Conservation (phyloP, 1,139 yeast species). For the Eremothecium cymbalariae region DNA sequence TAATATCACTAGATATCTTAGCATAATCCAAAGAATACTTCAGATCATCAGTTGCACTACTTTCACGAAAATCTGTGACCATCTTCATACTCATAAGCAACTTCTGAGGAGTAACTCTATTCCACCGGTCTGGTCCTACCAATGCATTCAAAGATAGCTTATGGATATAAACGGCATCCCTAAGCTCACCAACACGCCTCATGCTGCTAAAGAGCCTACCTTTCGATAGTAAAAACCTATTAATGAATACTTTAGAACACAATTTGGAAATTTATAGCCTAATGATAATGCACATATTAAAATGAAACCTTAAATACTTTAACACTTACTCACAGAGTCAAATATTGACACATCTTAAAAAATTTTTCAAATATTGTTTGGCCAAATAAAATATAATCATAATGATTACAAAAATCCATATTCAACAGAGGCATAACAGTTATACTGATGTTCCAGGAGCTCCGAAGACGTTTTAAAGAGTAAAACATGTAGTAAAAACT, state of each 20-base stretch:
- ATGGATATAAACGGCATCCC: conserved; percentile 50
- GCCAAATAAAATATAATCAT: too few species aligned
- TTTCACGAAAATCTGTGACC: conserved; percentile 59
- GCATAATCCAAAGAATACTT: conserved; percentile 82
- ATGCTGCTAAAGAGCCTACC: conserved; percentile 1
- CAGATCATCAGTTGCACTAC: conserved; percentile 70
- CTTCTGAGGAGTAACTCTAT: conserved; percentile 62
- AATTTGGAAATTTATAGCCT: too few species aligned
- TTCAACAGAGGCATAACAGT: too few species aligned
- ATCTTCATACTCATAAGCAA: conserved; percentile 51
- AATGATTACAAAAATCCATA: too few species aligned
- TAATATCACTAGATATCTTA: conserved; percentile 52
- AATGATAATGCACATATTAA: not conserved
- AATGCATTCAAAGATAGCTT: conserved; percentile 55
- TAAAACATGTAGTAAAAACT: too few species aligned
- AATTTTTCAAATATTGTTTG: too few species aligned
- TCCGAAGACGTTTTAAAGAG: too few species aligned
- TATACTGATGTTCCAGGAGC: too few species aligned
- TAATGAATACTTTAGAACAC: not conserved
- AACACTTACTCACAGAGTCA: too few species aligned
- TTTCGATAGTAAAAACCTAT: conserved; percentile 4
- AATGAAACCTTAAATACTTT: not conserved
- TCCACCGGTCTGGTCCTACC: conserved; percentile 74
- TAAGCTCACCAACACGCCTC: conserved; percentile 1
- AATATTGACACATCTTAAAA: too few species aligned